Conservation (phyloP, 1,284 basidiomycete genomes). For the Marasmius tenuissimus region DNA sequence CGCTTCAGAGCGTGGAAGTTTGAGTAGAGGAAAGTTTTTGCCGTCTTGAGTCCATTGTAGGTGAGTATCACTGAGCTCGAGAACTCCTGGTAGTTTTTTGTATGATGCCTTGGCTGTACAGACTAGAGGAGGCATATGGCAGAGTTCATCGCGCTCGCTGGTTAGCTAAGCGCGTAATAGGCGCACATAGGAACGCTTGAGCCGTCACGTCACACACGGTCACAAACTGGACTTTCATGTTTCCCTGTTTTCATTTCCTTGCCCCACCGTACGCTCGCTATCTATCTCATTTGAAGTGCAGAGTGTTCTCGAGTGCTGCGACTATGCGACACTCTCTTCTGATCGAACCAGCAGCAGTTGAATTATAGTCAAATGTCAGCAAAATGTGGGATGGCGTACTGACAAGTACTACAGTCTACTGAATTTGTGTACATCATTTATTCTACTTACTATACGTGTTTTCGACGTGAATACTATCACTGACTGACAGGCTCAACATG, state of each 20-base stretch:
- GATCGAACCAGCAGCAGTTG: too few relatives aligned
- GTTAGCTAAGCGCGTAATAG: slow-evolving; percentile 21
- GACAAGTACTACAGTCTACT: neutral
- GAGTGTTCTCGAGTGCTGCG: too few relatives aligned
- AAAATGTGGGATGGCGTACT: neutral
- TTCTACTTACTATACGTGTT: too few relatives aligned
- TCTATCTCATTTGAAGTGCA: too few relatives aligned
- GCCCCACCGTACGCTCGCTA: too few relatives aligned
- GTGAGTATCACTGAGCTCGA: slow-evolving; percentile 66
- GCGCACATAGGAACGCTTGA: slow-evolving; percentile 2
- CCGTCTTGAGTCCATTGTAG: slow-evolving; percentile 76
- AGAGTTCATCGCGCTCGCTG: slow-evolving; percentile 10
- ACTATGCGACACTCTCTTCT: too few relatives aligned
- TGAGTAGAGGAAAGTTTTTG: slow-evolving; percentile 57
- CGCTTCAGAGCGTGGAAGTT: slow-evolving; percentile 59
- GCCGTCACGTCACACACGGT: neutral
- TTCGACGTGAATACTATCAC: too few relatives aligned
- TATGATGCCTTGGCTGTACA: slow-evolving; percentile 75
- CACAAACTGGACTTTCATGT: neutral
- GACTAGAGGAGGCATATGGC: slow-evolving; percentile 49
- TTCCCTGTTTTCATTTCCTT: neutral
- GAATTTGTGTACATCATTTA: too few relatives aligned
- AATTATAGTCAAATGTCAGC: too few relatives aligned
- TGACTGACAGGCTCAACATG: too few relatives aligned
- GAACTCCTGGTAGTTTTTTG: slow-evolving; percentile 74